These are phyloP conservation scores for Pelargonium myrrhifolium DNA, from an alignment of 441 rosid species.

Conservation along the genomic window DNA sequence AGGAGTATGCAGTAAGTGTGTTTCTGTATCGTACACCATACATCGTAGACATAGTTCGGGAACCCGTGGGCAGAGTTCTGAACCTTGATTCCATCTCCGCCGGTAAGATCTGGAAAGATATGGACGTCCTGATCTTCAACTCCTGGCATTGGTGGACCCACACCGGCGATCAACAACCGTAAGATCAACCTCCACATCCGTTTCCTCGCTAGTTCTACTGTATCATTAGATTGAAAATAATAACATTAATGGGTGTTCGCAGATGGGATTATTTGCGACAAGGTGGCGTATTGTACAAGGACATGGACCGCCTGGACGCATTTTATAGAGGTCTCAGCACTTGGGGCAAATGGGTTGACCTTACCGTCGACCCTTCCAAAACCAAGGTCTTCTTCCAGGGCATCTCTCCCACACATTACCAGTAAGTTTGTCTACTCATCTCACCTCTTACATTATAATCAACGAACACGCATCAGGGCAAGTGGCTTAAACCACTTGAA, in stretches of 20 bases:
- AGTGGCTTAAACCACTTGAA: too few species aligned
- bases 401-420: slow-evolving; percentile 66
- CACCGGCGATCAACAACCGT: slow-evolving; percentile 46
- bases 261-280: slow-evolving; percentile 62
- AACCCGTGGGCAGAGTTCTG: slow-evolving; percentile 42
- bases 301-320: slow-evolving; percentile 61
- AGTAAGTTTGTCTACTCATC: too few species aligned
- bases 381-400: slow-evolving; percentile 66
- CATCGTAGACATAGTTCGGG: slow-evolving; percentile 49
- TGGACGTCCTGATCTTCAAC: slow-evolving; percentile 61
- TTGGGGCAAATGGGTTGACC: slow-evolving; percentile 61
- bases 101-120: slow-evolving; percentile 49
- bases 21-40: slow-evolving; percentile 57
- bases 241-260: not conserved
- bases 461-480: too few species aligned
- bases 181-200: not conserved
- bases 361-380: slow-evolving; percentile 33
- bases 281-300: slow-evolving; percentile 31
- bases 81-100: slow-evolving; percentile 39
- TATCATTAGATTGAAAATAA: too few species aligned
- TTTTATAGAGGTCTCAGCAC: slow-evolving; percentile 48
- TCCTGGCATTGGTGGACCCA: slow-evolving; percentile 84
- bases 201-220: not conserved
- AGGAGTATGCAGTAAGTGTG: slow-evolving; percentile 54
- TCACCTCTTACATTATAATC: too few species aligned